These are phyloP conservation scores for Kokia cookei DNA, from an alignment of 441 rosid genomes.

Conservation along the genomic window DNA sequence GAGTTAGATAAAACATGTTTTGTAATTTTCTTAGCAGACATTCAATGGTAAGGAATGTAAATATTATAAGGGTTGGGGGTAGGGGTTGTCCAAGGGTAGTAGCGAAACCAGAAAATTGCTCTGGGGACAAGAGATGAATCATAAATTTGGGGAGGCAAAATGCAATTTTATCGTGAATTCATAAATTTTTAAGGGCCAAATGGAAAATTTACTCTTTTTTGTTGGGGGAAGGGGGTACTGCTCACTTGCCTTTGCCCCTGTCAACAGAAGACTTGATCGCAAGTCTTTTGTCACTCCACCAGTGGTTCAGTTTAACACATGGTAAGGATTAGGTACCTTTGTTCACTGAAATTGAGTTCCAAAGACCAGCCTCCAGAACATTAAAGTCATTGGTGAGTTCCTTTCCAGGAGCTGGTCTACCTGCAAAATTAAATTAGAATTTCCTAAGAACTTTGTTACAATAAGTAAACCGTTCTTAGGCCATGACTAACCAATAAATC, in stretches of 20 bases:
- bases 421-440: conserved; percentile 34
- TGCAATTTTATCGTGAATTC: no score
- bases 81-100: no score
- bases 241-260: no score
- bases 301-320: neutral
- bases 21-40: conserved; percentile 1
- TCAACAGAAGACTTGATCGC: no score
- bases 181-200: no score
- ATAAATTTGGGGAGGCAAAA: no score
- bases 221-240: no score
- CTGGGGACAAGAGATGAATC: no score
- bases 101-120: no score
- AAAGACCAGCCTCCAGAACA: conserved; percentile 82
- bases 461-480: neutral
- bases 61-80: no score
- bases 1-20: conserved; percentile 1
- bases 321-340: conserved; percentile 47
- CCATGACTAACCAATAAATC: neutral
- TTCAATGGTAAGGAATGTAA: neutral
- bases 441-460: conserved; percentile 6
- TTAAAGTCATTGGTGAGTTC: conserved; percentile 81
- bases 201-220: no score
- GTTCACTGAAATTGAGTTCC: conserved; percentile 76
- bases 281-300: no score
- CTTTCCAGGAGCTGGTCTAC: conserved; percentile 79